Percentiles rank a stretch among this genome's conserved stretches.
Evolutionary conservation across 2,329 filamentous ascomycete genomes (phyloP).

Genomic region (Conoideocrella luteorostrata): DNA sequence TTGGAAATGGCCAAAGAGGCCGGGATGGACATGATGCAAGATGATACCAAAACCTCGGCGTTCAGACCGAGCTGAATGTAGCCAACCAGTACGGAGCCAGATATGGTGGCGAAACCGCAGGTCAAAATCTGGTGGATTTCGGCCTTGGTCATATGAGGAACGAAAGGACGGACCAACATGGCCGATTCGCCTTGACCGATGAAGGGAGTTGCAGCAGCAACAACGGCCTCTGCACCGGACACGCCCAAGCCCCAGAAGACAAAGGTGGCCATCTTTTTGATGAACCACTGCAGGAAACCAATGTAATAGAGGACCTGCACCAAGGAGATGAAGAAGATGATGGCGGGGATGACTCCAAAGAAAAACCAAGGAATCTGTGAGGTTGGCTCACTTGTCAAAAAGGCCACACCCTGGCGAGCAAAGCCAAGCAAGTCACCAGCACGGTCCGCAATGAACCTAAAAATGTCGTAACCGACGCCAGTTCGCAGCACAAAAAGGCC

Average conservation of each 20-base stretch:
- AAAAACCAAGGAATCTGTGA: slow-evolving; percentile 60
- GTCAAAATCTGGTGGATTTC: slow-evolving; percentile 92
- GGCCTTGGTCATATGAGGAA: slow-evolving; percentile 76
- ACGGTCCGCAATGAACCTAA: slow-evolving; percentile 76
- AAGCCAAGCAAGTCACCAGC: slow-evolving; percentile 71
- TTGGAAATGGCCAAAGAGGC: slow-evolving; percentile 86
- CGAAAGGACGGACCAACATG: slow-evolving; percentile 85
- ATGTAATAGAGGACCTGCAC: slow-evolving; percentile 80
- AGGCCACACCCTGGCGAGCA: slow-evolving; percentile 64
- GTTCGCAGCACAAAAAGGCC: slow-evolving; percentile 85
- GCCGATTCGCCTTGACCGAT: slow-evolving; percentile 92
- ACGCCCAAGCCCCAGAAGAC: slow-evolving; percentile 88
- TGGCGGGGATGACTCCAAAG: slow-evolving; percentile 73
- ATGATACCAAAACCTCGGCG: slow-evolving; percentile 77
- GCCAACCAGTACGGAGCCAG: slow-evolving; percentile 77
- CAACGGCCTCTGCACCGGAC: slow-evolving; percentile 87
- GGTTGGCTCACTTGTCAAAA: slow-evolving; percentile 49
- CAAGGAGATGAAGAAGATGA: slow-evolving; percentile 94
- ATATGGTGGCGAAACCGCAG: slow-evolving; percentile 87
- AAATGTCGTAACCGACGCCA: slow-evolving; percentile 77
- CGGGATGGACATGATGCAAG: slow-evolving; percentile 93
- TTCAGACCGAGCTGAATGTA: slow-evolving; percentile 83
- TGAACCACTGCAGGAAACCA: slow-evolving; percentile 81
- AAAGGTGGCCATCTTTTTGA: slow-evolving; percentile 78
- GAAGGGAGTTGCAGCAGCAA: slow-evolving; percentile 87